Conservation (phyloP, 768 basidiomycete species). For the Psilocybe cyanescens region DNA sequence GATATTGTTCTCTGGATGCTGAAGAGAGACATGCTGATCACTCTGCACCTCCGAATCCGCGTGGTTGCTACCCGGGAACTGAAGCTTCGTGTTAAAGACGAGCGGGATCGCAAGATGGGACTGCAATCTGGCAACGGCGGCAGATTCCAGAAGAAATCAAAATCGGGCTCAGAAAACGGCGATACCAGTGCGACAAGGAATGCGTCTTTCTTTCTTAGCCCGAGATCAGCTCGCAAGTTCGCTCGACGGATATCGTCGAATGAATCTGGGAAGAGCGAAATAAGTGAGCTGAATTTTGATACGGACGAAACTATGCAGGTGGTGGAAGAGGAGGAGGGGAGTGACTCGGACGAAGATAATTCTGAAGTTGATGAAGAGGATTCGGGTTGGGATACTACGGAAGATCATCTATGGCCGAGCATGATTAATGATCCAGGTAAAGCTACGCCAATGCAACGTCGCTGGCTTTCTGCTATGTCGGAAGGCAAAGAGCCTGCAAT, state of each 20-base stretch:
- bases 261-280: conserved; percentile 45
- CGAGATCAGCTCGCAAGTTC: conserved; percentile 42
- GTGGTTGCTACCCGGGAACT: conserved; percentile 78
- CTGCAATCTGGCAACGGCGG: conserved; percentile 23
- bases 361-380: conserved; percentile 35
- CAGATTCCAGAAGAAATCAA: conserved; percentile 15
- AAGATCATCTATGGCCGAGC: conserved; percentile 53
- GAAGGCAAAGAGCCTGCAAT: conserved; percentile 75
- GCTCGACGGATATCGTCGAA: conserved; percentile 44
- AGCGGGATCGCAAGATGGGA: conserved; percentile 41
- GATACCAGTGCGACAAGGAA: conserved; percentile 9
- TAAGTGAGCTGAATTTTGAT: conserved; percentile 42
- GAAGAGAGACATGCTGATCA: conserved; percentile 82
- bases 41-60: conserved; percentile 84
- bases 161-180: conserved; percentile 2
- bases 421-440: conserved; percentile 85
- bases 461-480: conserved; percentile 92
- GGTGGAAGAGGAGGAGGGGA: conserved; percentile 28
- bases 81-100: conserved; percentile 67
- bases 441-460: conserved; percentile 77
- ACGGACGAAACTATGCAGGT: conserved; percentile 32
- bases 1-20: conserved; percentile 92
- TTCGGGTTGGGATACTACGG: conserved; percentile 49
- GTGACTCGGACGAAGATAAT: conserved; percentile 12
- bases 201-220: conserved; percentile 51